Conservation (phyloP, 176 grass and related monocot genomes). For the Bonia amplexicaulis region DNA sequence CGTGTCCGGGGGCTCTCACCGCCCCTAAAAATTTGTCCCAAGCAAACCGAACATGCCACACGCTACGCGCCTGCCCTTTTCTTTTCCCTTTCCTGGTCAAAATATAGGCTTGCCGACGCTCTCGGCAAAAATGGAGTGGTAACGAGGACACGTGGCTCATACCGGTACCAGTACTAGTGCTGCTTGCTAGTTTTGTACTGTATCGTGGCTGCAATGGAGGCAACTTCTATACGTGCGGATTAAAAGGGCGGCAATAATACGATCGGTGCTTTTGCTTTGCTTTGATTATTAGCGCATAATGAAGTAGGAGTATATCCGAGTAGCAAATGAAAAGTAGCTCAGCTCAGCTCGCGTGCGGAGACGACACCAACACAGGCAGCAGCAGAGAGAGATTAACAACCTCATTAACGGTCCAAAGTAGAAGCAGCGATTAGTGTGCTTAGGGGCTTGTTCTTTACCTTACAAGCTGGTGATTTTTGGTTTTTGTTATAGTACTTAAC, state of each 20-base stretch:
- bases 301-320: too few relatives aligned
- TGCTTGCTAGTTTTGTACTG: background rate
- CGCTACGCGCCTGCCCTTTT: background rate
- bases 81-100: background rate
- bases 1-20: background rate
- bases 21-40: background rate
- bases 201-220: background rate
- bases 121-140: background rate
- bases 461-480: too few relatives aligned
- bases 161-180: background rate
- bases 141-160: background rate
- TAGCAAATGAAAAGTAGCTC: background rate
- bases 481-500: too few relatives aligned
- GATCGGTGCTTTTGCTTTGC: background rate
- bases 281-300: slow-evolving; percentile 10
- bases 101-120: background rate
- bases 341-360: slow-evolving; percentile 13
- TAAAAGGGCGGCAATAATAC: slow-evolving; percentile 19
- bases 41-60: background rate
- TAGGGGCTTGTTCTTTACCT: too few relatives aligned
- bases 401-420: background rate
- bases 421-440: background rate
- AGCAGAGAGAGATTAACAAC: background rate
- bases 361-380: background rate
- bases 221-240: background rate